phyloP scores from a whole-genome alignment of 108 stramenopile species.

The Fragilaria radians region DNA sequence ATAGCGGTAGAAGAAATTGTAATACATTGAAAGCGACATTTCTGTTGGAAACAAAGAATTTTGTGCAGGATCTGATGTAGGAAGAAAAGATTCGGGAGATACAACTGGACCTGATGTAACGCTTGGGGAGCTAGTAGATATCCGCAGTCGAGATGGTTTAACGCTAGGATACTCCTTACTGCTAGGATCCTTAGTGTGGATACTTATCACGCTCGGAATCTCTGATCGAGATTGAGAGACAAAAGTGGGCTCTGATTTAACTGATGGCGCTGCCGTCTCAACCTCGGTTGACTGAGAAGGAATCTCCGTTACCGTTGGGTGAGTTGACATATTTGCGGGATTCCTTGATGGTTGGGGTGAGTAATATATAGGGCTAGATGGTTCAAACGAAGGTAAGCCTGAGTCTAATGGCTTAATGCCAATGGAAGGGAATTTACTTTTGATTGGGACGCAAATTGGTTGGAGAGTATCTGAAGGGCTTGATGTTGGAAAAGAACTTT shows the following conservation, averaged over 20 bases:
- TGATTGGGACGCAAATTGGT: not conserved
- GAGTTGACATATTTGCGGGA: too few species aligned
- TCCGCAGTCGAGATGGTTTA: not conserved
- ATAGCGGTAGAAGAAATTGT: not conserved
- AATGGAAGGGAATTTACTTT: not conserved
- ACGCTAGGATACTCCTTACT: not conserved
- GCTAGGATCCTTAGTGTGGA: not conserved
- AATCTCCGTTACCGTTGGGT: too few species aligned
- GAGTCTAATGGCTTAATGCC: not conserved
- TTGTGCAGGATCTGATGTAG: not conserved
- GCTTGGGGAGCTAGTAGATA: not conserved
- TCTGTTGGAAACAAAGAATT: not conserved
- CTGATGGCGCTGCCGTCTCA: too few species aligned
- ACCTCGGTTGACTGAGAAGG: too few species aligned
- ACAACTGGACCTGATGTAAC: not conserved
- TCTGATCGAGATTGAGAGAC: not conserved
- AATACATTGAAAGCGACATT: not conserved
- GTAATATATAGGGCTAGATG: not conserved
- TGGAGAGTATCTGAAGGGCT: not conserved
- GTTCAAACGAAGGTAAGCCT: not conserved
- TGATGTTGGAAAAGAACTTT: not conserved
- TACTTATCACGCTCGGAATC: not conserved
- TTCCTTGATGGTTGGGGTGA: not conserved
- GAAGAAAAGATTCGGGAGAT: not conserved
- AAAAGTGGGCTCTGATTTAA: too few species aligned